Conservation (phyloP, 1,139 yeast species). For the Zygosaccharomyces sapae region DNA sequence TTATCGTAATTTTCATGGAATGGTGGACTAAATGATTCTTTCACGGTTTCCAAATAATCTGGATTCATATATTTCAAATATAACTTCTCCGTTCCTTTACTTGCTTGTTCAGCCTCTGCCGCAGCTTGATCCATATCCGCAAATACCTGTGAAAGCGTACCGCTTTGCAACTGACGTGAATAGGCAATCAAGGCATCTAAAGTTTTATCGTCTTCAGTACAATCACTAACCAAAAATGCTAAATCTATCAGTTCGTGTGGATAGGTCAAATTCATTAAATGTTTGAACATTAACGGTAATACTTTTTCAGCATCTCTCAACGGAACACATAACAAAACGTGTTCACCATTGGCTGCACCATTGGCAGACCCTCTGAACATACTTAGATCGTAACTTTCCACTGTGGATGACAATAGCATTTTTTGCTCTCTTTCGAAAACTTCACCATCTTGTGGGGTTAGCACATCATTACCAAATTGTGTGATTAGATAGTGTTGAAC, state of each 20-base stretch:
- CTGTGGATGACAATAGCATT: constrained; percentile 37
- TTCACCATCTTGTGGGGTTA: constrained; percentile 26
- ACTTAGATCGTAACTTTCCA: constrained; percentile 59
- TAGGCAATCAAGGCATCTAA: constrained; percentile 62
- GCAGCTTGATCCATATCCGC: constrained; percentile 57
- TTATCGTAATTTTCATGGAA: constrained; percentile 59
- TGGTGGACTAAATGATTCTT: constrained; percentile 57
- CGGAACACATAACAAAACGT: constrained; percentile 69
- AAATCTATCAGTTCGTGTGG: constrained; percentile 78
- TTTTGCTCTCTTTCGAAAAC: constrained; percentile 25
- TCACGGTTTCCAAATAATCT: constrained; percentile 54
- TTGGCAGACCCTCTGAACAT: constrained; percentile 52
- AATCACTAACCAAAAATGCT: constrained; percentile 82
- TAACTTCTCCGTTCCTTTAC: constrained; percentile 55
- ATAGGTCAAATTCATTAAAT: constrained; percentile 79
- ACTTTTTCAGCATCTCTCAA: constrained; percentile 78
- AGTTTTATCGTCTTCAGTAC: constrained; percentile 71
- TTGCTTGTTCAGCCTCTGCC: constrained; percentile 48
- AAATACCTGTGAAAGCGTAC: constrained; percentile 50
- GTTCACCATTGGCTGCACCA: constrained; percentile 58
- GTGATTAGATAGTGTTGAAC: constrained; percentile 36
- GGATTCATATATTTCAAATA: constrained; percentile 68
- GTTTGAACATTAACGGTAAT: constrained; percentile 76
- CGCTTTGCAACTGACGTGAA: constrained; percentile 64
- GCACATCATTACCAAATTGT: constrained; percentile 32